Base-by-base conservation (phyloP, 1,284 basidiomycete species). In the Boletus chippewaensis region DNA sequence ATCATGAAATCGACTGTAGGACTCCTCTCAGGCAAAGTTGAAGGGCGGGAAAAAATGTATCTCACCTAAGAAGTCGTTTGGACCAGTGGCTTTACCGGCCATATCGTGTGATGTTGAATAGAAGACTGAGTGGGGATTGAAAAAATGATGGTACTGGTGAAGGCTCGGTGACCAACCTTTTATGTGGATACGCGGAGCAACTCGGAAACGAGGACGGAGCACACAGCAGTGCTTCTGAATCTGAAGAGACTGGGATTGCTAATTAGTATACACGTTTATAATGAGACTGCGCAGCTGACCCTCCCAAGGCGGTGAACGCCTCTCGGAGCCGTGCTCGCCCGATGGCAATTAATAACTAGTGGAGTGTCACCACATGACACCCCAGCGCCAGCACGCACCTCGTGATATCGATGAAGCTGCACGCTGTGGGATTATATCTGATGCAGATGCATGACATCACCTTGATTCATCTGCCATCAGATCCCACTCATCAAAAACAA, bases 1-100 rank as follows among this genome's bases (percentile, higher is more conserved):
- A 75, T 75, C 67, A 76, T 65, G 63, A 76, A 76, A 59, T 75
- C 72, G 50, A 70, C 74, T 75, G 34, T 1, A 49, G 10, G 12
- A 20, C 2, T 4, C 28, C 26, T 29, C 31, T 57, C 20, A 59
- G 46, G 46, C 34, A 38, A 38, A 4, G 28, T 12, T 5, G 9
- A 26, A n/a, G 35, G 3, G 5, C 4, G 24, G 36, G 38, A 13
- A 12, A 11, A 53, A 34, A 9, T 5, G 11, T 22, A 15, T 52
- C 59, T 44, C 10, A 41, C 66, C 53, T 39, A 66, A 35, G 45
- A 70, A 68, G 28, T 43, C 52, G 28, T 56, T 59, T 5, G 53
- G 28, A 13, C 50, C 49, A 18, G 18, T 42, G 12, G 52, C 22
- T 32, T 47, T 55, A 18, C 29, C 40, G 22, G 8, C 41, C 59